These are phyloP conservation scores for Dothidotthia symphoricarpi DNA, from an alignment of 2,329 filamentous ascomycete genomes.

Conservation along the genomic window DNA sequence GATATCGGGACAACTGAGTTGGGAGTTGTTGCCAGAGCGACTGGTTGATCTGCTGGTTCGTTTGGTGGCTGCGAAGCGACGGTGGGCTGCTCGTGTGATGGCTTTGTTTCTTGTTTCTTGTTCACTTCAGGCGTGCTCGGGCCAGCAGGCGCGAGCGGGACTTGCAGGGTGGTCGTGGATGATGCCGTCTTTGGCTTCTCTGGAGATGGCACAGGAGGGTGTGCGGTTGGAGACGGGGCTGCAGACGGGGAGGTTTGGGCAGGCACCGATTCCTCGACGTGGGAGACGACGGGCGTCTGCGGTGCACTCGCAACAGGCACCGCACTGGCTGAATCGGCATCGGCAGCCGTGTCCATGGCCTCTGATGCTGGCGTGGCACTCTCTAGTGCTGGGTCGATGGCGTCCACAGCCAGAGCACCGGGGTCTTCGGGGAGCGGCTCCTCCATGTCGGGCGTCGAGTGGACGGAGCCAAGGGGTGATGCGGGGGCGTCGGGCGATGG, in stretches of 20 bases:
- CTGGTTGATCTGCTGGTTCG: too few relatives aligned
- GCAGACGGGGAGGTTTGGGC: conserved; percentile 9
- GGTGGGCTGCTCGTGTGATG: too few relatives aligned
- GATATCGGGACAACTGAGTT: conserved; percentile 14
- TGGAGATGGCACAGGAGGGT: conserved; percentile 12
- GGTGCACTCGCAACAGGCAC: too few relatives aligned
- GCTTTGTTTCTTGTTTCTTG: conserved; percentile 11
- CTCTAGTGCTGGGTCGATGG: conserved; percentile 12
- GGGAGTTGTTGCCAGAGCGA: conserved; percentile 1
- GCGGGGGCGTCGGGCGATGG: conserved; percentile 10
- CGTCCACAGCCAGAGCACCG: conserved; percentile 30
- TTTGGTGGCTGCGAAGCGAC: too few relatives aligned
- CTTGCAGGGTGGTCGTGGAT: conserved; percentile 26
- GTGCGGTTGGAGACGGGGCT: conserved; percentile 14
- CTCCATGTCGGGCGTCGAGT: too few relatives aligned
- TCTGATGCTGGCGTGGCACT: background rate
- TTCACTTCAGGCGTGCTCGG: conserved; percentile 30
- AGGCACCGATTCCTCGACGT: conserved; percentile 5
- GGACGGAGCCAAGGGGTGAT: conserved; percentile 3
- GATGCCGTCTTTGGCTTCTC: conserved; percentile 20
- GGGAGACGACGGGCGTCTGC: too few relatives aligned
- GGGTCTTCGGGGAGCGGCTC: conserved; percentile 15
- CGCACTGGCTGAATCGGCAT: too few relatives aligned
- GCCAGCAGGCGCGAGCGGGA: conserved; percentile 49
- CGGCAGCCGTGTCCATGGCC: too few relatives aligned